Percentiles rank a stretch among this genome's conserved stretches.
Evolutionary conservation across 192 early-diverging fungal species (phyloP).

Genomic region (Mortierella claussenii): DNA sequence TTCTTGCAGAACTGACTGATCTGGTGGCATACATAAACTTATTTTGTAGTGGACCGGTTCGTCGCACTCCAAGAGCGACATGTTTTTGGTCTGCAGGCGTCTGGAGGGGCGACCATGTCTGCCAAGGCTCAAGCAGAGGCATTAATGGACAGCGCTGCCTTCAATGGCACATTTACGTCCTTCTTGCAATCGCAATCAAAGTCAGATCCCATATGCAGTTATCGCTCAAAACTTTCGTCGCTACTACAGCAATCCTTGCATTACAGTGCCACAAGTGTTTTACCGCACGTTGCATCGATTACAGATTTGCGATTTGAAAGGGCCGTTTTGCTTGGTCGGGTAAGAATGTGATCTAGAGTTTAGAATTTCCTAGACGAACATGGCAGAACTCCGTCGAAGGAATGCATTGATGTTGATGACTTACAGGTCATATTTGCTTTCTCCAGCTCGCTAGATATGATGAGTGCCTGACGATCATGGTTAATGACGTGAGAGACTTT

Average conservation of each 20-base stretch:
- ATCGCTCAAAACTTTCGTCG: slow-evolving; percentile 47
- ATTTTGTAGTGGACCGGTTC: too few species aligned
- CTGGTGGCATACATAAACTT: too few species aligned
- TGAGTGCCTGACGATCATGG: slow-evolving; percentile 57
- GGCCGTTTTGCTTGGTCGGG: slow-evolving; percentile 60
- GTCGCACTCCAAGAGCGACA: not conserved
- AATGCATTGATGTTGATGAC: not conserved
- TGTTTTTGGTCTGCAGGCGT: slow-evolving; percentile 1
- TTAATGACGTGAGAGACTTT: slow-evolving; percentile 61
- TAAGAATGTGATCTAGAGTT: slow-evolving; percentile 14
- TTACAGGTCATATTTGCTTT: not conserved
- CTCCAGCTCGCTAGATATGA: slow-evolving; percentile 56
- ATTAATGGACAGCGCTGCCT: not conserved
- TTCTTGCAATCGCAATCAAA: slow-evolving; percentile 24
- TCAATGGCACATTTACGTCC: slow-evolving; percentile 25
- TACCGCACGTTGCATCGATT: slow-evolving; percentile 43
- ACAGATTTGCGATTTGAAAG: slow-evolving; percentile 54
- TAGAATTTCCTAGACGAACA: not conserved
- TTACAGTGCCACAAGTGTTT: slow-evolving; percentile 46
- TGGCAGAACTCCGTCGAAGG: too few species aligned
- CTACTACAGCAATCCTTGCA: slow-evolving; percentile 54
- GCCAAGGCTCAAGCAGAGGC: too few species aligned
- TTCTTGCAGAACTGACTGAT: too few species aligned
- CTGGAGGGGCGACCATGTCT: not conserved
- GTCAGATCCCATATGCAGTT: slow-evolving; percentile 32